phyloP scores from a whole-genome alignment of 345 rosid genomes.

The Cardiospermum halicacabum region DNA sequence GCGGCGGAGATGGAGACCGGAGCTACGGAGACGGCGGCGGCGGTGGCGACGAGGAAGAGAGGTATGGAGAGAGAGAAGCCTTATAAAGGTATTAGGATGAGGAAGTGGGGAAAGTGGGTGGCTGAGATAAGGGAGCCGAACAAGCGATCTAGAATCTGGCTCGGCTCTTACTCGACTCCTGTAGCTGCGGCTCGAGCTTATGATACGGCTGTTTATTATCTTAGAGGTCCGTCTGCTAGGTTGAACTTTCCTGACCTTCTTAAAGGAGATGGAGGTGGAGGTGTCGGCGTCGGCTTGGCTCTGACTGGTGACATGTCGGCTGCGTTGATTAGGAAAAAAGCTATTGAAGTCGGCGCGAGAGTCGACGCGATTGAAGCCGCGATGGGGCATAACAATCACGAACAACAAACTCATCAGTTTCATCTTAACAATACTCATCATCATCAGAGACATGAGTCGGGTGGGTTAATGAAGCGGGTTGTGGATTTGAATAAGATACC shows the following conservation, averaged over 20 bases:
- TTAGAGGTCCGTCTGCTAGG: constrained; percentile 92
- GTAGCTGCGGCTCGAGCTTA: constrained; percentile 97
- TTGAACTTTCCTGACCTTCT: constrained; percentile 85
- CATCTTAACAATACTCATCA: constrained; percentile 9
- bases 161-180: constrained; percentile 88
- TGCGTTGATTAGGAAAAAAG: constrained; percentile 77
- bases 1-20: constrained; percentile 28
- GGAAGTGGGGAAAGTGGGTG: constrained; percentile 99
- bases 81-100: constrained; percentile 97
- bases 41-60: constrained; percentile 20
- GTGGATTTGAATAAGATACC: constrained; percentile 92
- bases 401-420: constrained; percentile 19
- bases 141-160: constrained; percentile 92
- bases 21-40: constrained; percentile 25
- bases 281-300: constrained; percentile 23
- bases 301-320: constrained; percentile 64
- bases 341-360: constrained; percentile 85
- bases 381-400: constrained; percentile 31
- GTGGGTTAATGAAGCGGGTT: constrained; percentile 53
- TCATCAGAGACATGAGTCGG: constrained; percentile 6
- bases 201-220: constrained; percentile 89
- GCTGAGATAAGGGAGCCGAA: constrained; percentile 99
- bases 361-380: constrained; percentile 82
- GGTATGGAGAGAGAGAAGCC: constrained; percentile 44
- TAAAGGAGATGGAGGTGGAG: constrained; percentile 58